phyloP scores from a whole-genome alignment of 2,329 filamentous ascomycete species.

The Stachybotrys chartarum region DNA sequence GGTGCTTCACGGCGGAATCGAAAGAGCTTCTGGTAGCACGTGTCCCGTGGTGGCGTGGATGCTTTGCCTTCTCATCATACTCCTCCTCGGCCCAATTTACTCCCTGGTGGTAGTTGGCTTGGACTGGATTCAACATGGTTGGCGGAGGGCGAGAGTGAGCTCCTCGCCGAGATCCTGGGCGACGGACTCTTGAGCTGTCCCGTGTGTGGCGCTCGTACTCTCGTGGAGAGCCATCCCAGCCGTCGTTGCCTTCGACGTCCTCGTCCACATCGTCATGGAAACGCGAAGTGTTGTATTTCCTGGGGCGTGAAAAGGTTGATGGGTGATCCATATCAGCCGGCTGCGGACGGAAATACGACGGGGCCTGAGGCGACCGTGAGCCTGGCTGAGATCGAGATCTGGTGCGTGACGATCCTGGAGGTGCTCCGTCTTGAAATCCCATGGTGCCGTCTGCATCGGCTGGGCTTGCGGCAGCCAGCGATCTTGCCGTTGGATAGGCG shows the following conservation, averaged over 20 bases:
- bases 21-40: conserved; percentile 7
- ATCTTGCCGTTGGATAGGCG: background rate
- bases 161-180: conserved; percentile 12
- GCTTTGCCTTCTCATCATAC: conserved; percentile 4
- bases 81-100: conserved; percentile 16
- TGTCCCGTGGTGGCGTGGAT: conserved; percentile 9
- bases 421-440: background rate
- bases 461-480: background rate
- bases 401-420: background rate
- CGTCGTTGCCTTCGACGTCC: conserved; percentile 6
- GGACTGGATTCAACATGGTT: conserved; percentile 13
- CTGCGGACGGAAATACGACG: background rate
- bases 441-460: background rate
- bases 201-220: conserved; percentile 19
- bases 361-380: background rate
- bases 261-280: conserved; percentile 16
- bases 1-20: conserved; percentile 8
- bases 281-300: conserved; percentile 3
- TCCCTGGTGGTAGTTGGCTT: conserved; percentile 2
- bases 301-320: background rate
- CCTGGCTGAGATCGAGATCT: background rate
- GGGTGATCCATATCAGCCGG: background rate
- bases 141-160: conserved; percentile 13
- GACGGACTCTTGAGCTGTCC: conserved; percentile 11
- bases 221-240: conserved; percentile 9